Conservation (phyloP, 2,329 filamentous ascomycete species). For the Coccinonectria pachysandricola region DNA sequence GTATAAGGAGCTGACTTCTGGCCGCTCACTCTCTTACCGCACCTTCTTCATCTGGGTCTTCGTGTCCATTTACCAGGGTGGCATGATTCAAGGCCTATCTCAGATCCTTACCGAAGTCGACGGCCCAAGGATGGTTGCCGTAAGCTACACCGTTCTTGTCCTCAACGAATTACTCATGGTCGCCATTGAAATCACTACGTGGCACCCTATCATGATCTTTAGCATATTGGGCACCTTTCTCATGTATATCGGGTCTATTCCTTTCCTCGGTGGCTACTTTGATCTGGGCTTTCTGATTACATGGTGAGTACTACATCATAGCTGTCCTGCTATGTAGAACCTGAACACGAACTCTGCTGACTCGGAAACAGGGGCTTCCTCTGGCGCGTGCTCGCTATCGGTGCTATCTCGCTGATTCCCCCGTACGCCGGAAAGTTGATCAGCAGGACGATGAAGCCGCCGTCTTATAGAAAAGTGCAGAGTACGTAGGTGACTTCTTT, state of each 20-base stretch:
- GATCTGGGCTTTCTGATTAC: slow-evolving; percentile 72
- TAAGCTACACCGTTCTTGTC: slow-evolving; percentile 85
- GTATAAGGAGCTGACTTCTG: slow-evolving; percentile 92
- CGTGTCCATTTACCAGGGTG: slow-evolving; percentile 89
- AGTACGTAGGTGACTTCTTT: slow-evolving; percentile 46
- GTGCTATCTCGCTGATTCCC: slow-evolving; percentile 70
- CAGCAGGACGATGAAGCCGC: slow-evolving; percentile 74
- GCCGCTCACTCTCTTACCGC: slow-evolving; percentile 76
- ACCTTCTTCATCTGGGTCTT: slow-evolving; percentile 97
- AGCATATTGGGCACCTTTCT: slow-evolving; percentile 73
- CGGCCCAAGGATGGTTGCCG: slow-evolving; percentile 67
- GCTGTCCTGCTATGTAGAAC: no score
- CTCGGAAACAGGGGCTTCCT: slow-evolving; percentile 57
- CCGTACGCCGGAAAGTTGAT: slow-evolving; percentile 83
- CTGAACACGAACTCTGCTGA: slow-evolving; percentile 10
- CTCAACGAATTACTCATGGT: slow-evolving; percentile 97
- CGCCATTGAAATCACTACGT: slow-evolving; percentile 89
- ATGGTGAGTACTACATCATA: slow-evolving; percentile 40
- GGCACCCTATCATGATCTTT: slow-evolving; percentile 88
- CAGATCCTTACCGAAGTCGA: slow-evolving; percentile 78
- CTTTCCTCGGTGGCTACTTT: slow-evolving; percentile 84
- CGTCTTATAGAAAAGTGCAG: slow-evolving; percentile 89
- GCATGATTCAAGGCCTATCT: slow-evolving; percentile 88
- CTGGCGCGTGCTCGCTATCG: slow-evolving; percentile 78
- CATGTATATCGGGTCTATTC: slow-evolving; percentile 72